A percentile compares a stretch with the other conserved stretches of the same genome.
phyloP scores from a whole-genome alignment of 2,329 filamentous ascomycete species.

The Bipolaris zeicola region DNA sequence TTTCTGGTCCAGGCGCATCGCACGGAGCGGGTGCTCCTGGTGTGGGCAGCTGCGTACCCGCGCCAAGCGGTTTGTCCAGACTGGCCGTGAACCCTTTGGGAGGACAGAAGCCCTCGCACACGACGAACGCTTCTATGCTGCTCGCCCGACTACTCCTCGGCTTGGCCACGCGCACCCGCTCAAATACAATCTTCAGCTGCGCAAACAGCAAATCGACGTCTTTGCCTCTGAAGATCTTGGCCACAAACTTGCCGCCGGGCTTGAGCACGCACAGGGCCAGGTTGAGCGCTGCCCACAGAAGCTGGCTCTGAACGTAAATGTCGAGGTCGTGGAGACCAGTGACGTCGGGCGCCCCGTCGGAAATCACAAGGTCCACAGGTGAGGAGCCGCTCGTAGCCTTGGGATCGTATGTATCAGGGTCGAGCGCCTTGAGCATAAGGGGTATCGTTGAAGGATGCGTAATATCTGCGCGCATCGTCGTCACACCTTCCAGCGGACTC shows the following conservation, averaged over 20 bases:
- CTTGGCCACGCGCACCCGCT: slow-evolving; percentile 87
- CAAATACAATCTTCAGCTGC: slow-evolving; percentile 90
- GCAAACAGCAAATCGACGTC: slow-evolving; percentile 96
- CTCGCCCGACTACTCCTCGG: slow-evolving; percentile 93
- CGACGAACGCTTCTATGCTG: slow-evolving; percentile 95
- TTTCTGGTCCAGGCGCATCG: slow-evolving; percentile 14
- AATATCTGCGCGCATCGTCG: slow-evolving; percentile 91
- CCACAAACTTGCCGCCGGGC: slow-evolving; percentile 93
- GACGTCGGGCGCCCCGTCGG: slow-evolving; percentile 94
- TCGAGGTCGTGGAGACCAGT: slow-evolving; percentile 96
- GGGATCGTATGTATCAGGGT: slow-evolving; percentile 63
- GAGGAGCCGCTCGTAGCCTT: slow-evolving; percentile 61
- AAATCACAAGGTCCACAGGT: slow-evolving; percentile 90
- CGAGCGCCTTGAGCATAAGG: slow-evolving; percentile 81
- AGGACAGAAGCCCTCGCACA: slow-evolving; percentile 87
- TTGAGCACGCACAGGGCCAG: slow-evolving; percentile 90
- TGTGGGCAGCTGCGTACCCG: slow-evolving; percentile 58
- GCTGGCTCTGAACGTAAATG: slow-evolving; percentile 95
- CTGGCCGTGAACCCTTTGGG: slow-evolving; percentile 77
- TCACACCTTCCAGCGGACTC: slow-evolving; percentile 89
- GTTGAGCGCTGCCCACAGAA: slow-evolving; percentile 92
- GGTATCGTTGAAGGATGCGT: slow-evolving; percentile 96
- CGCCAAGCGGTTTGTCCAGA: slow-evolving; percentile 74
- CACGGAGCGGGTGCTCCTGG: slow-evolving; percentile 44
- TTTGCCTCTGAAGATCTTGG: slow-evolving; percentile 93